phyloP scores from a whole-genome alignment of 2,329 filamentous ascomycete species.

The Celoporthe dispersa region DNA sequence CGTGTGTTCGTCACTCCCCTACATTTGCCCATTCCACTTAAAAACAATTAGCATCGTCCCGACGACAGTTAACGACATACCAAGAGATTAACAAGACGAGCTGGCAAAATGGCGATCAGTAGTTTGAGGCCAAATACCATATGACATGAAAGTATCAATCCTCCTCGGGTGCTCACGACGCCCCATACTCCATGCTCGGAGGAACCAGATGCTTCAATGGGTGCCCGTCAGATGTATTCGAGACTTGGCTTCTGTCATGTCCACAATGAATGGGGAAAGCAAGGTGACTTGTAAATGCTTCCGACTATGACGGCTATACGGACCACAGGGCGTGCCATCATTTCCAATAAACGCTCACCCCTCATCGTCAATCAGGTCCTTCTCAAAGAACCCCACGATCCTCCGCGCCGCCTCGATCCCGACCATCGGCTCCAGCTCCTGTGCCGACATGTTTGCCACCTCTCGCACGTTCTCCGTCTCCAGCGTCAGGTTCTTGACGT shows the following conservation, averaged over 20 bases:
- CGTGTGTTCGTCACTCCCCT: neutral
- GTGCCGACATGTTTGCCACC: conserved; percentile 82
- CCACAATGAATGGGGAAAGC: too few species aligned
- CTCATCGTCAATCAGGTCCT: conserved; percentile 58
- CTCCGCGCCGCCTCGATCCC: conserved; percentile 77
- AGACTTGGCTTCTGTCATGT: too few species aligned
- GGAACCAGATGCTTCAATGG: too few species aligned
- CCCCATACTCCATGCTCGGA: too few species aligned
- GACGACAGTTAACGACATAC: too few species aligned
- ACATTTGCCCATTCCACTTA: neutral
- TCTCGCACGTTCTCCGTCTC: conserved; percentile 78
- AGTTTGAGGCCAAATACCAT: too few species aligned
- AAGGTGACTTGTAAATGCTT: too few species aligned
- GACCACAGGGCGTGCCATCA: neutral
- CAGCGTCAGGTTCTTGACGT: conserved; percentile 72
- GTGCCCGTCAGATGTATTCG: too few species aligned
- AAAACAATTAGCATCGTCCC: neutral
- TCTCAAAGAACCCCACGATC: conserved; percentile 81
- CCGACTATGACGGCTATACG: neutral
- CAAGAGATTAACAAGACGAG: too few species aligned
- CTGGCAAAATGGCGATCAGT: too few species aligned
- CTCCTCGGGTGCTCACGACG: too few species aligned
- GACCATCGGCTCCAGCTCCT: conserved; percentile 73
- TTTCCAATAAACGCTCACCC: neutral
- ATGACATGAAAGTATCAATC: too few species aligned